Conservation (phyloP, 306 rosid genomes). For the Corylus avellana region DNA sequence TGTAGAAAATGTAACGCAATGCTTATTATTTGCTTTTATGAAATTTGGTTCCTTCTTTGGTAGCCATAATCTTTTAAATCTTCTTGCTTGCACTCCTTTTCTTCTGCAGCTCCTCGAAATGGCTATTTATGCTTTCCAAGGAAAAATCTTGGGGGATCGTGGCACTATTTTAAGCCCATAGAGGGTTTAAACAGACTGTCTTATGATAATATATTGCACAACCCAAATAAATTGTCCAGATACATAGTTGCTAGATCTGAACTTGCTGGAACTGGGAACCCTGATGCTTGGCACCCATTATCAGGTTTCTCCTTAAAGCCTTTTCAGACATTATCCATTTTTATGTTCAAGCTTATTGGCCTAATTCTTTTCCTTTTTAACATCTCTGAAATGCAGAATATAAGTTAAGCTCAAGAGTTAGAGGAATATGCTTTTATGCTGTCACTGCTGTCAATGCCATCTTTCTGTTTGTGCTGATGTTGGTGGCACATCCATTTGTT, state of each 20-base stretch:
- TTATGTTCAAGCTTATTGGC: conserved; percentile 7
- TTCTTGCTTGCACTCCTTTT: conserved; percentile 8
- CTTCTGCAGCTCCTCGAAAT: conserved; percentile 44
- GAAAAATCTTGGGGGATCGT: conserved; percentile 24
- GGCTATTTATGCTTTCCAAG: conserved; percentile 35
- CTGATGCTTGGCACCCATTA: conserved; percentile 44
- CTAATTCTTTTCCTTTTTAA: conserved; percentile 3
- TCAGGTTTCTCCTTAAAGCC: conserved; percentile 50
- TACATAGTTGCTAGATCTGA: conserved; percentile 56
- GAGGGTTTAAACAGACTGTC: conserved; percentile 28
- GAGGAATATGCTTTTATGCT: conserved; percentile 72
- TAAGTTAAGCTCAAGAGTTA: conserved; percentile 59
- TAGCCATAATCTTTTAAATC: neutral
- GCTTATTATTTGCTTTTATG: neutral
- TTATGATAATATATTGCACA: conserved; percentile 25
- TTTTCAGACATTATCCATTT: conserved; percentile 7
- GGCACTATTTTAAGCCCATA: conserved; percentile 33
- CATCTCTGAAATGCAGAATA: conserved; percentile 52
- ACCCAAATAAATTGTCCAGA: conserved; percentile 35
- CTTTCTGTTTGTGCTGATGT: conserved; percentile 67
- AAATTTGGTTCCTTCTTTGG: neutral
- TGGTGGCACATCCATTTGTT: conserved; percentile 72
- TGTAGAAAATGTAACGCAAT: neutral
- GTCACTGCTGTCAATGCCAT: conserved; percentile 60
- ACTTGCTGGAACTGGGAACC: conserved; percentile 52